Percentiles rank a stretch among this genome's conserved stretches.
These are phyloP conservation scores for Clavispora asparagi DNA, from an alignment of 805 yeast species.

Conservation along the genomic window DNA sequence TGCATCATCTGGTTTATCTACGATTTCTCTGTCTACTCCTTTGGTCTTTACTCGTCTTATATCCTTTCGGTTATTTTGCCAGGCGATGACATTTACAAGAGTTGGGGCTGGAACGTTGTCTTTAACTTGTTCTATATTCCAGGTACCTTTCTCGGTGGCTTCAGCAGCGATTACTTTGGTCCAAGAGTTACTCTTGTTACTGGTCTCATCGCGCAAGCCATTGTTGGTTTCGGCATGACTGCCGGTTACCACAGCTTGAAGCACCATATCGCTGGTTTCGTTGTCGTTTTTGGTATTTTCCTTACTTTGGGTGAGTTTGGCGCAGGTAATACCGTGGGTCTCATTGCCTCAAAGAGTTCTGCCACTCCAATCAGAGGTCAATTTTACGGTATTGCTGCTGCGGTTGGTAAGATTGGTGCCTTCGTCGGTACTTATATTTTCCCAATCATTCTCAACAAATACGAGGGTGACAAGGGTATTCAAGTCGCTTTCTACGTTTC, in stretches of 20 bases:
- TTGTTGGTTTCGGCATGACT: constrained; percentile 81
- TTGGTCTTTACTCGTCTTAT: constrained; percentile 75
- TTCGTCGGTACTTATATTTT: constrained; percentile 86
- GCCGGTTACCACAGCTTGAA: constrained; percentile 54
- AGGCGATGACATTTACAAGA: constrained; percentile 57
- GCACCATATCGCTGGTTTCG: constrained; percentile 68
- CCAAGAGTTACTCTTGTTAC: constrained; percentile 71
- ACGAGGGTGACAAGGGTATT: constrained; percentile 47
- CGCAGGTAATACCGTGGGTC: constrained; percentile 89
- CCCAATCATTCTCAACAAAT: constrained; percentile 66
- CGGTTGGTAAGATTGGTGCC: constrained; percentile 88
- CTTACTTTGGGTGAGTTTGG: constrained; percentile 88
- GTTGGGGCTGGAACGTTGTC: constrained; percentile 91
- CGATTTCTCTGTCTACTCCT: constrained; percentile 83
- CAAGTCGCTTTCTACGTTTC: constrained; percentile 81
- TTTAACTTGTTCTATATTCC: constrained; percentile 85
- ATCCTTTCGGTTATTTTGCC: constrained; percentile 59
- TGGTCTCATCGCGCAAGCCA: constrained; percentile 71
- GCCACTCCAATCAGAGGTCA: constrained; percentile 88
- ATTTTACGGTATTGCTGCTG: constrained; percentile 88
- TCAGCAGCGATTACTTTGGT: constrained; percentile 81
- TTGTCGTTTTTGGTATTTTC: constrained; percentile 85
- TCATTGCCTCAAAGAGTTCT: constrained; percentile 78
- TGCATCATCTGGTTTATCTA: constrained; percentile 86
- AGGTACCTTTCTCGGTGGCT: constrained; percentile 86